These are phyloP conservation scores for Acidomyces sp. DNA, from an alignment of 495 filamentous ascomycete genomes.

Conservation along the genomic window DNA sequence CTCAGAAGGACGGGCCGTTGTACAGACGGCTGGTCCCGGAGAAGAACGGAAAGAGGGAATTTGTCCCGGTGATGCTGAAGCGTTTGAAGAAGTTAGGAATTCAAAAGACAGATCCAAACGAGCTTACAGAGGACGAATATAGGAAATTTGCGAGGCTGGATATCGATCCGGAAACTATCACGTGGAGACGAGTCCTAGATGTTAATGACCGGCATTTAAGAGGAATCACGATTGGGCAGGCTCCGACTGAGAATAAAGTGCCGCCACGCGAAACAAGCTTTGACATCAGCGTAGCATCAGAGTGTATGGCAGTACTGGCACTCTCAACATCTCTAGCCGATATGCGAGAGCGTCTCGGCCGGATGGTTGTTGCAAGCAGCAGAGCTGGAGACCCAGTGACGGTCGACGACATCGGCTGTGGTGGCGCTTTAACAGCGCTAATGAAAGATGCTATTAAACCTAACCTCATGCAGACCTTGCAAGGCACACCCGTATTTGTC, in stretches of 20 bases:
- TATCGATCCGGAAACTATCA: conserved; percentile 93
- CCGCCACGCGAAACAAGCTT: conserved; percentile 75
- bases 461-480: conserved; percentile 95
- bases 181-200: conserved; percentile 89
- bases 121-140: conserved; percentile 81
- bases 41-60: conserved; percentile 79
- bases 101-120: conserved; percentile 81
- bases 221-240: conserved; percentile 73
- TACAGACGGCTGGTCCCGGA: conserved; percentile 79
- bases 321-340: conserved; percentile 77
- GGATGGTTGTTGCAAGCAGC: conserved; percentile 93
- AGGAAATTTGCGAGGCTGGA: conserved; percentile 77
- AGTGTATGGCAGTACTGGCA: conserved; percentile 96
- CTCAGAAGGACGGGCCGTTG: conserved; percentile 80
- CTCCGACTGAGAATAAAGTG: conserved; percentile 72
- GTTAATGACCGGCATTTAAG: conserved; percentile 93
- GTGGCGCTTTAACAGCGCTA: conserved; percentile 80
- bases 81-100: conserved; percentile 90
- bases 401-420: conserved; percentile 86
- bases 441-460: conserved; percentile 99
- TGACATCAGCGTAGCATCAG: conserved; percentile 93
- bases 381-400: conserved; percentile 79
- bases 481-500: conserved; percentile 93
- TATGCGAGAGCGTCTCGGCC: conserved; percentile 85
- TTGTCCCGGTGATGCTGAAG: conserved; percentile 80